Base-by-base conservation (phyloP, 176 grass and related monocot genomes). In the Aegilops umbellulata region DNA sequence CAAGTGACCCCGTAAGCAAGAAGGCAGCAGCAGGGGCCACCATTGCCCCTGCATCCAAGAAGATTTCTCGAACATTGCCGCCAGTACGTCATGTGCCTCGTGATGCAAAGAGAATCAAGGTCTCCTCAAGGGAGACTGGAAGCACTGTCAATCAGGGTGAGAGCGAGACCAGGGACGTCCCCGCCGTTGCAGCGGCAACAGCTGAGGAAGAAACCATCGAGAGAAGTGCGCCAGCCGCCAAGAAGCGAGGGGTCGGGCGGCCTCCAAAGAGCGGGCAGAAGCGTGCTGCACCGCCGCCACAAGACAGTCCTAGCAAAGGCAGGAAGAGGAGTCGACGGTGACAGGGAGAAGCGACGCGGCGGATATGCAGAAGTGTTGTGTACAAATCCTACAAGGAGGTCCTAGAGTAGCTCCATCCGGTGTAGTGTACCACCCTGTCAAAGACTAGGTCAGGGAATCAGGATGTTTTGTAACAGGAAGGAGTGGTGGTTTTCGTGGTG, bases 221-320 rank as follows among this genome's bases (percentile, higher is more conserved):
- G 63, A 85, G 67, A 85, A 75, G 36, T 35, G 72, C 75, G 11
- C 86, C 66, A 4, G 39, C 9, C 19, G 41, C 9, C 30, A 89
- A 89, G 65, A 93, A 86, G 79, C 83, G 86, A 86, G 88, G 88
- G 35, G 86, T 90, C 0, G 92, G 88, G 7, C 79, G 82, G 19
- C 88, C 92, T 60, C 82, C 86, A 16, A 93, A 91, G 88, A 68
- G 62, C 51, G 88, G 82, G 13, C 85, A 90, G 74, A 88, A 71
- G 79, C 83, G 67, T 42, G 64, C 75, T 13, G 84, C 30, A 44
- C 23, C 15, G 24, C 74, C 22, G 44, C 83, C 36, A 49, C 76
- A 94, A 76, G 89, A 84, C 36, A 81, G 65, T 34, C 69, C 71
- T 31, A 82, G 65, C 71, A 91, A 78, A 62, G 86, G 83, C 8